Evolutionary conservation across 257 asterid genomes (phyloP), one percentile per base, ranked within the genome.

Genomic region (Petunia axillaris): DNA sequence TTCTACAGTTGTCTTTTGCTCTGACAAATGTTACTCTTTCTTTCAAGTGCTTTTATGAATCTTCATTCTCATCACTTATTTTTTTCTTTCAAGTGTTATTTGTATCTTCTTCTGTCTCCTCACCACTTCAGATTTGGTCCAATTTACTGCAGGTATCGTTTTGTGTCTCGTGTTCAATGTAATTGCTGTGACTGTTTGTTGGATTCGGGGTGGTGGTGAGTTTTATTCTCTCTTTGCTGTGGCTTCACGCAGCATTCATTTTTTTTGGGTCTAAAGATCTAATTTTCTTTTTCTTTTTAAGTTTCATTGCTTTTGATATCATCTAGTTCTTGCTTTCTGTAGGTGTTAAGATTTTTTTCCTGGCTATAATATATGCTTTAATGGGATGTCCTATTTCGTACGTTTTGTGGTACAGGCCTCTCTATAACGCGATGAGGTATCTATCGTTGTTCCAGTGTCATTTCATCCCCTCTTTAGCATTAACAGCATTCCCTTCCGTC

Each of bases 201-300:
- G 99, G 99, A 92, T 93, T 88, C 87, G 85, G 90, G 97, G 91
- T 60, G 98, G 97, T 53, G 99, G 98, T 95, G 85, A 64, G 96
- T 83, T 80, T 75, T 52, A 70, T 81, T 60, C 44, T 54, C 73
- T 59, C 46, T 77, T 48, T 71, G n/a, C 62, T 71, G 62, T 3
- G 10, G 35, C 44, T 71, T 79, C 68, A 38, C 77, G 35, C 68
- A 41, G 7, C 76, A 46, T 55, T 81, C 48, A 15, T 54, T 14
- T 4, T 52, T 16, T 59, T 79, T 44, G 14, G 14, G 62, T 53
- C 5, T 71, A 71, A 48, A 71, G 62, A 36, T 11, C 25, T 71
- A 35, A 71, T 37, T 0, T 37, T 64, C 38, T 25, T 25, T 25
- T 25, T 25, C 25, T 25, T 25, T 25, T 25, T 25, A 71, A 48